Percentiles rank a stretch among this genome's conserved stretches.
Evolutionary conservation across 148 eudicot species (phyloP).

Genomic region (Fagopyrum tataricum): DNA sequence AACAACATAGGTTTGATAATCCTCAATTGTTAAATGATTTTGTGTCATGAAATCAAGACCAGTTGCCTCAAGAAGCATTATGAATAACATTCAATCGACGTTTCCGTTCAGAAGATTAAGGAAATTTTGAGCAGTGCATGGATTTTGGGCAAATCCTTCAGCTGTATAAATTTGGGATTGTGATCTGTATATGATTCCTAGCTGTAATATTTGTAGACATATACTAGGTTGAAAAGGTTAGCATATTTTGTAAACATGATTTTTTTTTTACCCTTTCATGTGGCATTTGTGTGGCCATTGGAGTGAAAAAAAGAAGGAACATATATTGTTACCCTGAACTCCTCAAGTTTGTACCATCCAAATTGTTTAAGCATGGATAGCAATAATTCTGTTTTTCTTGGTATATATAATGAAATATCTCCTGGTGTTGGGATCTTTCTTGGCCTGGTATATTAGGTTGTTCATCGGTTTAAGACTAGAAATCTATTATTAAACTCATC

Average conservation of each 20-base stretch:
- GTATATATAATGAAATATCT: too few relatives aligned
- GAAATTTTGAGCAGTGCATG: background rate
- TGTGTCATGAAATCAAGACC: slow-evolving; percentile 26
- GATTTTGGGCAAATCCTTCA: background rate
- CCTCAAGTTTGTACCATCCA: background rate
- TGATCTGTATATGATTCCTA: slow-evolving; percentile 29
- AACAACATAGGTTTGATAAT: slow-evolving; percentile 44
- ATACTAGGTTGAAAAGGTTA: slow-evolving; percentile 25
- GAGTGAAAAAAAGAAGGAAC: slow-evolving; percentile 5
- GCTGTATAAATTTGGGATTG: slow-evolving; percentile 11
- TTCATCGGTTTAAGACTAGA: too few relatives aligned
- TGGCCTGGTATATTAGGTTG: too few relatives aligned
- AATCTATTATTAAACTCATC: too few relatives aligned
- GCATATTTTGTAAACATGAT: slow-evolving; percentile 39
- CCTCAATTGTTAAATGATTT: slow-evolving; percentile 53
- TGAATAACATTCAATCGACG: background rate
- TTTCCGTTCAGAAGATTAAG: background rate
- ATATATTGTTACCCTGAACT: background rate
- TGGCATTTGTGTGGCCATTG: slow-evolving; percentile 34
- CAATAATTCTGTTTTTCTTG: background rate
- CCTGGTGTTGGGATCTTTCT: too few relatives aligned
- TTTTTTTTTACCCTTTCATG: slow-evolving; percentile 14
- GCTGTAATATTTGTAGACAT: slow-evolving; percentile 30
- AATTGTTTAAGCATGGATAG: background rate
- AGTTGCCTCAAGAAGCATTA: background rate